Percentiles rank a stretch among this genome's conserved stretches.
phyloP scores from a whole-genome alignment of 2,329 filamentous ascomycete species.

The Chaetothyriales sp. region DNA sequence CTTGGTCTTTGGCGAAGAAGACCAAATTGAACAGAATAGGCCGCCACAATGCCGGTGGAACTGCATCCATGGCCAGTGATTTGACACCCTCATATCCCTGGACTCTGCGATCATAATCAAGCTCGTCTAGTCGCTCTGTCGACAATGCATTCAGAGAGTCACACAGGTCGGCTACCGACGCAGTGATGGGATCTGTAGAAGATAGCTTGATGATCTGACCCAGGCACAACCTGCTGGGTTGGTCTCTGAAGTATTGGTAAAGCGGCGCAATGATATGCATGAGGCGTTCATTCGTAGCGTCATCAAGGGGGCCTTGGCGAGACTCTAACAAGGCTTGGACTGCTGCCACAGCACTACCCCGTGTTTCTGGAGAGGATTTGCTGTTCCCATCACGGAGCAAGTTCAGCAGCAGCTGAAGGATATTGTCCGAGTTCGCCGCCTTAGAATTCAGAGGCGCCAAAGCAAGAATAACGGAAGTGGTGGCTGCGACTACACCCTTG shows the following conservation, averaged over 20 bases:
- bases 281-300: constrained; percentile 12
- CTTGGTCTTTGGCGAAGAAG: constrained; percentile 74
- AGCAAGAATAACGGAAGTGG: constrained; percentile 9
- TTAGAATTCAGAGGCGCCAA: constrained; percentile 9
- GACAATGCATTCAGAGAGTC: constrained; percentile 69
- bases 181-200: constrained; percentile 44
- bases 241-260: constrained; percentile 83
- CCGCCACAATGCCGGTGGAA: constrained; percentile 56
- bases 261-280: constrained; percentile 47
- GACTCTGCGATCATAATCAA: constrained; percentile 74
- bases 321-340: constrained; percentile 4
- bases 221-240: constrained; percentile 56
- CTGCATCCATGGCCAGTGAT: constrained; percentile 46
- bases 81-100: constrained; percentile 63
- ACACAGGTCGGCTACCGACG: constrained; percentile 54
- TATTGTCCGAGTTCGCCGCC: constrained; percentile 4
- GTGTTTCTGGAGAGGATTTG: not conserved
- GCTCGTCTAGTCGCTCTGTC: constrained; percentile 60
- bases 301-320: constrained; percentile 1
- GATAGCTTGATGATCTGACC: not conserved
- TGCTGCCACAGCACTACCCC: not conserved
- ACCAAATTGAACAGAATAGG: constrained; percentile 81
- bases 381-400: constrained; percentile 31
- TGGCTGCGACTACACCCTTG: constrained; percentile 10
- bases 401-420: constrained; percentile 7